Evolutionary conservation across 1,284 basidiomycete genomes (phyloP), one percentile per base, ranked within the genome.

Genomic region (Leccinum insigne): DNA sequence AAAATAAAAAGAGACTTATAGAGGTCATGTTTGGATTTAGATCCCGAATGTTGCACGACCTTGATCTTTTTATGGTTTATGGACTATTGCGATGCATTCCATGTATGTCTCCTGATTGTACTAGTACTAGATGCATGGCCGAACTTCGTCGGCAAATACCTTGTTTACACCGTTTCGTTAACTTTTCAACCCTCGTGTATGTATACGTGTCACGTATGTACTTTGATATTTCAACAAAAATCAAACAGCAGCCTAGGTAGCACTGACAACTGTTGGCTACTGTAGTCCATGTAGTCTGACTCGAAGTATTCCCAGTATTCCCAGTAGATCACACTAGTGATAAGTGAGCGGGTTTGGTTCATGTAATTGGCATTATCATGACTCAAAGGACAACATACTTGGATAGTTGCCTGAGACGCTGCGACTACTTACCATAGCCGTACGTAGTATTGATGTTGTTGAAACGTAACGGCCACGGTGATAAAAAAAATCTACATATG

Each of bases 71-170:
- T 42, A 32, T 47, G 57, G 47, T 32, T 16, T 44, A 21, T 49
- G 62, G 35, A 18, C 42, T 5, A 57, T 38, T 23, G 11, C 7
- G 7, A 13, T 38, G 40, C n/a, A 8, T 9, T 29, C 29, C 52
- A 38, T 47, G 49, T 52, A 35, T 59, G 35, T 54, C 26, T 40
- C 21, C 8, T 35, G 47, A 47, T 32, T 59, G 68, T 73, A 58
- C 32, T 23, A 58, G 57, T 32, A 44, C 44, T 16, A 44, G n/a
- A 44, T 44, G 44, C 2, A 44, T 9, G 16, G 42, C 42, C 42
- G 42, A 44, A 44, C 2, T n/a, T 44, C n/a, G 44, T 44, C n/a
- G 44, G 44, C 16, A 44, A 44, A n/a, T 44, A n/a, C 44, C 5
- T 5, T 10, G n/a, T 44, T 44, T 10, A n/a, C 2, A 44, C 16